Percentiles rank a stretch among this genome's conserved stretches.
Evolutionary conservation across 768 basidiomycete genomes (phyloP).

Genomic region (Lactarius hengduanensis): DNA sequence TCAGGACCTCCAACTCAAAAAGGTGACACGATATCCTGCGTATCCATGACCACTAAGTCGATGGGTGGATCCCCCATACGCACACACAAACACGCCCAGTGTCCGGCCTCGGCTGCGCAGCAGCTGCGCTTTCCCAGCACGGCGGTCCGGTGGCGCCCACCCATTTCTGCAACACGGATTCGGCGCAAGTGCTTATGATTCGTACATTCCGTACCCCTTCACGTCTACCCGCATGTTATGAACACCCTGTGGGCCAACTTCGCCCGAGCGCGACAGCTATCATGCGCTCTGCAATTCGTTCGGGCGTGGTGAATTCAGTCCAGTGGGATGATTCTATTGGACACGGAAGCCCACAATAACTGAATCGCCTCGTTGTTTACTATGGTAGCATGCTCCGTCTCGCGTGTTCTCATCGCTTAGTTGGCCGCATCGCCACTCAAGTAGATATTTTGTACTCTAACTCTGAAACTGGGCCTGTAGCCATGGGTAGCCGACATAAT

Average conservation of each 20-base stretch:
- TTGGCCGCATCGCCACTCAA: background rate
- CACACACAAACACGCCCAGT: background rate
- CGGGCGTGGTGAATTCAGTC: slow-evolving; percentile 5
- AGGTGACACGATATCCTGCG: slow-evolving; percentile 18
- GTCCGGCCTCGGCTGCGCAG: too few relatives aligned
- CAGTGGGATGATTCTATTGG: slow-evolving; percentile 20
- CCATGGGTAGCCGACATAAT: background rate
- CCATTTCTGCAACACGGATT: slow-evolving; percentile 10
- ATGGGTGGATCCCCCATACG: slow-evolving; percentile 16
- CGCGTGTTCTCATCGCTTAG: background rate
- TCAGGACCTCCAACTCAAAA: background rate
- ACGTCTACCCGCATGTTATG: slow-evolving; percentile 23
- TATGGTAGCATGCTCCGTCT: background rate
- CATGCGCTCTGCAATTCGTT: slow-evolving; percentile 5
- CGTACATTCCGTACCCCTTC: slow-evolving; percentile 21
- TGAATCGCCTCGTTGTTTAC: background rate
- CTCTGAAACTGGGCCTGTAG: background rate
- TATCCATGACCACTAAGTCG: slow-evolving; percentile 16
- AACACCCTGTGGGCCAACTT: slow-evolving; percentile 20
- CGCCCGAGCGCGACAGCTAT: slow-evolving; percentile 8
- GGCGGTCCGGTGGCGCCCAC: background rate
- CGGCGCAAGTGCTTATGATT: background rate
- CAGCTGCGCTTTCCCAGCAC: background rate
- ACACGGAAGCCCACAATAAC: slow-evolving; percentile 6
- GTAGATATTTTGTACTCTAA: background rate